Conservation (phyloP, 192 early-diverging fungal genomes). For the Kappamyces sp. region DNA sequence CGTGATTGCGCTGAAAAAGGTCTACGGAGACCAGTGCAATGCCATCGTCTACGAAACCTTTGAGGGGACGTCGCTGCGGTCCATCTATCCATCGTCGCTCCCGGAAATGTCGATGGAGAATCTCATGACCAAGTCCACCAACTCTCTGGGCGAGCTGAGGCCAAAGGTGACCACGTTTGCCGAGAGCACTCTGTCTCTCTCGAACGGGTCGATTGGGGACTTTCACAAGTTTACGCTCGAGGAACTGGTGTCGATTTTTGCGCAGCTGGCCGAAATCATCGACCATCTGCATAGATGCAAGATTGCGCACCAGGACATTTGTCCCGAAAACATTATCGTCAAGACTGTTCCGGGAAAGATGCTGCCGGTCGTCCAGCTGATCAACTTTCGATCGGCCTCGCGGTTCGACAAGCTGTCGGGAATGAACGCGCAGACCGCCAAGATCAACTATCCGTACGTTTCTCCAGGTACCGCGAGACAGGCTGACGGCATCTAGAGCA, state of each 20-base stretch:
- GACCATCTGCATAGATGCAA: slow-evolving; percentile 35
- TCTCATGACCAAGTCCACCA: no score
- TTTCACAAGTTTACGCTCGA: slow-evolving; percentile 20
- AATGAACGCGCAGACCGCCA: slow-evolving; percentile 9
- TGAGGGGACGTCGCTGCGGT: neutral
- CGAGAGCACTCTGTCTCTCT: neutral
- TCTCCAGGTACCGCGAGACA: slow-evolving; percentile 29
- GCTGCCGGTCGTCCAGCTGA: slow-evolving; percentile 28
- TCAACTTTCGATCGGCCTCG: slow-evolving; percentile 38
- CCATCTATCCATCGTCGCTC: no score
- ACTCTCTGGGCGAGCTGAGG: no score
- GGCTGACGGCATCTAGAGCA: slow-evolving; percentile 33
- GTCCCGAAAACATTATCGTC: slow-evolving; percentile 45
- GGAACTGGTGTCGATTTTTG: slow-evolving; percentile 27
- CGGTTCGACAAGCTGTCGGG: slow-evolving; percentile 16
- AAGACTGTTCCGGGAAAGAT: slow-evolving; percentile 5
- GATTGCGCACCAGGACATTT: slow-evolving; percentile 44
- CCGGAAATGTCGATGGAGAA: no score
- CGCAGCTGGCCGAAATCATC: slow-evolving; percentile 37
- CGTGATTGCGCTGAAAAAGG: slow-evolving; percentile 4
- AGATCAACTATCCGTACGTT: slow-evolving; percentile 35
- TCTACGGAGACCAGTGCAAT: slow-evolving; percentile 6
- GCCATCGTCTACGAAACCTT: slow-evolving; percentile 12
- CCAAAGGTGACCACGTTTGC: neutral
- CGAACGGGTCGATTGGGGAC: no score